A percentile compares a stretch with the other conserved stretches of the same genome.
Evolutionary conservation across 2,329 filamentous ascomycete genomes (phyloP).

Genomic region (Botrytis fabae): DNA sequence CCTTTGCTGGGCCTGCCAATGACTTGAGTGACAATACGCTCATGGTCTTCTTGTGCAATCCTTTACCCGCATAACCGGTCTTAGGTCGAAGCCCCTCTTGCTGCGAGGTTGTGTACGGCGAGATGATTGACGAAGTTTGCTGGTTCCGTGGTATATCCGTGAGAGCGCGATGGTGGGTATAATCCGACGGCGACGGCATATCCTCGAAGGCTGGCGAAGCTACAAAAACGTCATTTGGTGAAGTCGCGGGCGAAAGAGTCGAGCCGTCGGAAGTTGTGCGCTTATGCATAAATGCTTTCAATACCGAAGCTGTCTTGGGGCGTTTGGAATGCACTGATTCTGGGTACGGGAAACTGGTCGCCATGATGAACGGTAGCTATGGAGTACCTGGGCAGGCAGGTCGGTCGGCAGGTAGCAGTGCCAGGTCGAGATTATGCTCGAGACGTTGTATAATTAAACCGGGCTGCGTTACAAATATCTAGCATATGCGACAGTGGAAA

Average conservation of each 20-base stretch:
- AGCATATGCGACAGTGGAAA: conserved; percentile 10
- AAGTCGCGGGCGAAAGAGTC: conserved; percentile 30
- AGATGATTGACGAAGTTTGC: conserved; percentile 44
- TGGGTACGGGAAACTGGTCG: conserved; percentile 33
- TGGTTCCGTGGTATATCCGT: conserved; percentile 60
- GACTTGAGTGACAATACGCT: conserved; percentile 50
- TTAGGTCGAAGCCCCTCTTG: conserved; percentile 40
- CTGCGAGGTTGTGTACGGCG: conserved; percentile 44
- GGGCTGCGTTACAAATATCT: not conserved
- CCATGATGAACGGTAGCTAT: conserved; percentile 33
- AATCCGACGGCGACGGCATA: conserved; percentile 40
- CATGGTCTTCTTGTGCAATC: conserved; percentile 49
- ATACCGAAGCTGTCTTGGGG: conserved; percentile 39
- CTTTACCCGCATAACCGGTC: conserved; percentile 40
- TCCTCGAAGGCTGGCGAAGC: conserved; percentile 31
- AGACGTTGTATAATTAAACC: not conserved
- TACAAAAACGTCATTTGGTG: conserved; percentile 30
- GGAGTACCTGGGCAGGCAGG: not conserved
- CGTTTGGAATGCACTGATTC: conserved; percentile 37
- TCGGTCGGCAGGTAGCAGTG: not conserved
- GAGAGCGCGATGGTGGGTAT: conserved; percentile 48
- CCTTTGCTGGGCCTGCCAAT: conserved; percentile 40
- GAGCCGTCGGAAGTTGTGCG: conserved; percentile 38
- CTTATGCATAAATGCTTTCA: conserved; percentile 41
- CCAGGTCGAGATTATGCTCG: not conserved